A percentile compares a stretch with the other conserved stretches of the same genome.
These are phyloP conservation scores for Eimeria falciformis DNA, from an alignment of 169 alveolate genomes.

Conservation along the genomic window DNA sequence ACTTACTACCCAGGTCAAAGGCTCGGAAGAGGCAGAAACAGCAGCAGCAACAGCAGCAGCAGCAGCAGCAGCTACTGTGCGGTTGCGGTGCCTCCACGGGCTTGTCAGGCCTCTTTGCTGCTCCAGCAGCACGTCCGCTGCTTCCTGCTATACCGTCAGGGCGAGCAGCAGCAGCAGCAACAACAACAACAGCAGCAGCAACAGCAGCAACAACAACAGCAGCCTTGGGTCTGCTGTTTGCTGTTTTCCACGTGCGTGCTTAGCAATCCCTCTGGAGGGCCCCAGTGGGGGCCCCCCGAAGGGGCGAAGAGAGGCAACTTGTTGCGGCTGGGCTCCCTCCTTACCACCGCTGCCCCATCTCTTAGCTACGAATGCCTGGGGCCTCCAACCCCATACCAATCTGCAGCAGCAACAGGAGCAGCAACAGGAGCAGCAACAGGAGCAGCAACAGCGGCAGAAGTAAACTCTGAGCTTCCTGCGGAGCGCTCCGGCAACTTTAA, in stretches of 20 bases:
- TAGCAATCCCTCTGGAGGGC: slow-evolving; percentile 12
- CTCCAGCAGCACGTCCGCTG: slow-evolving; percentile 55
- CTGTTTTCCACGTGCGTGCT: slow-evolving; percentile 46
- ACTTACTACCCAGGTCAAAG: slow-evolving; percentile 26
- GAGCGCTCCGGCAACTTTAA: not conserved
- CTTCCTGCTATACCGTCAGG: slow-evolving; percentile 15
- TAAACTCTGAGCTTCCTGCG: not conserved
- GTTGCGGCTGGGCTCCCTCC: not conserved
- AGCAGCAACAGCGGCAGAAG: slow-evolving; percentile 12
- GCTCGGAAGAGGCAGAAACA: slow-evolving; percentile 2
- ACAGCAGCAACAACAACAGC: not conserved
- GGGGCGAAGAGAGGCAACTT: not conserved
- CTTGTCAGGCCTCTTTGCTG: slow-evolving; percentile 19
- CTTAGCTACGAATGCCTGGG: not conserved
- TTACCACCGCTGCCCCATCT: slow-evolving; percentile 39
- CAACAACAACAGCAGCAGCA: slow-evolving; percentile 53
- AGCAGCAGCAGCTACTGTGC: not conserved
- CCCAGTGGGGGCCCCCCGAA: slow-evolving; percentile 1
- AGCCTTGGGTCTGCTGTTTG: slow-evolving; percentile 28
- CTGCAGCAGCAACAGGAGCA: slow-evolving; percentile 34
- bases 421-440: slow-evolving; percentile 14
- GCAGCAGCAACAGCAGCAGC: slow-evolving; percentile 15
- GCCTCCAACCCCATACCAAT: not conserved
- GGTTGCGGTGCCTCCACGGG: not conserved
- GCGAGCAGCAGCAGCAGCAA: not conserved